Conservation (phyloP, 2,329 filamentous ascomycete species). For the Epichloe brachyelytri region DNA sequence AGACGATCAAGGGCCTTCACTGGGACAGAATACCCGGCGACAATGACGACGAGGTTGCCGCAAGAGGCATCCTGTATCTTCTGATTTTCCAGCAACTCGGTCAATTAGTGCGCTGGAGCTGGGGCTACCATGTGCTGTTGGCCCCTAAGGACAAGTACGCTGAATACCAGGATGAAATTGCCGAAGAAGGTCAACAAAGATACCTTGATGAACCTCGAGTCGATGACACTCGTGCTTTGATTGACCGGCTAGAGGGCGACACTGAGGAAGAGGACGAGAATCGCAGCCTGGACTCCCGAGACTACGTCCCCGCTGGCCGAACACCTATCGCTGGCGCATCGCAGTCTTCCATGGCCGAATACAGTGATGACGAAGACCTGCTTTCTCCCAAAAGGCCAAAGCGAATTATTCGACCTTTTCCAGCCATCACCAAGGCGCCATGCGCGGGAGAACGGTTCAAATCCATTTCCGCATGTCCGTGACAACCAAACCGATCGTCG, state of each 20-base stretch:
- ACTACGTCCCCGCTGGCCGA: slow-evolving; percentile 41
- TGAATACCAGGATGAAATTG: slow-evolving; percentile 43
- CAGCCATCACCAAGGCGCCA: slow-evolving; percentile 16
- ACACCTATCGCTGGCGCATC: slow-evolving; percentile 41
- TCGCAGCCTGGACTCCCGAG: slow-evolving; percentile 29
- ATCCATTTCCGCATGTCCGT: slow-evolving; percentile 48
- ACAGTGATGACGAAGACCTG: slow-evolving; percentile 30
- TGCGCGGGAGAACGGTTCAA: slow-evolving; percentile 33
- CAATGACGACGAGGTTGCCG: slow-evolving; percentile 88
- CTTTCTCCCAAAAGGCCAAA: slow-evolving; percentile 18
- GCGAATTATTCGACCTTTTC: slow-evolving; percentile 14
- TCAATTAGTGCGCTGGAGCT: slow-evolving; percentile 91
- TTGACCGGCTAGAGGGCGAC: slow-evolving; percentile 23
- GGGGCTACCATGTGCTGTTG: slow-evolving; percentile 93
- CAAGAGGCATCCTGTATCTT: slow-evolving; percentile 86
- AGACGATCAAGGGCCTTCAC: slow-evolving; percentile 82
- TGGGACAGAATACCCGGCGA: slow-evolving; percentile 88
- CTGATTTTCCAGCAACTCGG: slow-evolving; percentile 96
- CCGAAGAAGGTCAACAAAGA: slow-evolving; percentile 47
- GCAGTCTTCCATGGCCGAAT: slow-evolving; percentile 33
- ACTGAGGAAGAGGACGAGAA: slow-evolving; percentile 25
- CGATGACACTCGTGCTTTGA: slow-evolving; percentile 32
- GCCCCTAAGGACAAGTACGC: slow-evolving; percentile 66
- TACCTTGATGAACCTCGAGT: slow-evolving; percentile 31
- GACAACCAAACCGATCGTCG: slow-evolving; percentile 27